Percentiles rank a stretch among this genome's conserved stretches.
These are phyloP conservation scores for Pseudogymnoascus sp. DNA, from an alignment of 2,329 filamentous ascomycete genomes.

Conservation along the genomic window DNA sequence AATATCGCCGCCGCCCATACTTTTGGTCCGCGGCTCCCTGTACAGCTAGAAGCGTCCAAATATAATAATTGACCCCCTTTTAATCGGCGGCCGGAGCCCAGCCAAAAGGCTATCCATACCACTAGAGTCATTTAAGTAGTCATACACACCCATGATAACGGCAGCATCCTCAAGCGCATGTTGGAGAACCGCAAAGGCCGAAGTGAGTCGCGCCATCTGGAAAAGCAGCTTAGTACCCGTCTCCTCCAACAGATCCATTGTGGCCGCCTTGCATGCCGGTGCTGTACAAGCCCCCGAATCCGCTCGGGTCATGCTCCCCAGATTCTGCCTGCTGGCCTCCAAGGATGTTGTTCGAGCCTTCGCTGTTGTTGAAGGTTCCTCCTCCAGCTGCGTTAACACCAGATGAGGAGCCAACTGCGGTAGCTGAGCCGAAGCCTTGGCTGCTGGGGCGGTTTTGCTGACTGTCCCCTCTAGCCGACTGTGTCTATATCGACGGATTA, in stretches of 20 bases:
- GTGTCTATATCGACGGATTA: constrained; percentile 47
- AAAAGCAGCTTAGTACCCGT: constrained; percentile 39
- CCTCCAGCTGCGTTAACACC: constrained; percentile 27
- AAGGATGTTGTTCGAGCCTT: constrained; percentile 30
- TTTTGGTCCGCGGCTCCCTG: constrained; percentile 26
- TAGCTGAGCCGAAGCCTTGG: constrained; percentile 43
- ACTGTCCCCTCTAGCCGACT: constrained; percentile 63
- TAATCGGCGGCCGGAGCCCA: constrained; percentile 4
- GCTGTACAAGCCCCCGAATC: constrained; percentile 36
- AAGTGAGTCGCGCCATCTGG: background rate
- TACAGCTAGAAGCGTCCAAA: constrained; percentile 19
- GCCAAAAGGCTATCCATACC: constrained; percentile 2
- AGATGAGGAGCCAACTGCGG: constrained; percentile 32
- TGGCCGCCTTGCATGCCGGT: constrained; percentile 48
- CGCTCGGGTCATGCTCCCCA: constrained; percentile 29
- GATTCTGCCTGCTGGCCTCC: constrained; percentile 27
- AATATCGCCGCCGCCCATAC: constrained; percentile 21
- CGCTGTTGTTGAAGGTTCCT: constrained; percentile 23
- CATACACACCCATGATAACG: constrained; percentile 6
- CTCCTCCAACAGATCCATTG: constrained; percentile 48
- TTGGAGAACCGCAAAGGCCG: background rate
- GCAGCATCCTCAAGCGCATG: constrained; percentile 1
- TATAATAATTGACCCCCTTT: constrained; percentile 10
- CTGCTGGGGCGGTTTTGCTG: constrained; percentile 42
- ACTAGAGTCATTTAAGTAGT: constrained; percentile 5